Evolutionary conservation across 2,329 filamentous ascomycete species (phyloP), one percentile per base, ranked within the genome.

Genomic region (Colletotrichum sp.): DNA sequence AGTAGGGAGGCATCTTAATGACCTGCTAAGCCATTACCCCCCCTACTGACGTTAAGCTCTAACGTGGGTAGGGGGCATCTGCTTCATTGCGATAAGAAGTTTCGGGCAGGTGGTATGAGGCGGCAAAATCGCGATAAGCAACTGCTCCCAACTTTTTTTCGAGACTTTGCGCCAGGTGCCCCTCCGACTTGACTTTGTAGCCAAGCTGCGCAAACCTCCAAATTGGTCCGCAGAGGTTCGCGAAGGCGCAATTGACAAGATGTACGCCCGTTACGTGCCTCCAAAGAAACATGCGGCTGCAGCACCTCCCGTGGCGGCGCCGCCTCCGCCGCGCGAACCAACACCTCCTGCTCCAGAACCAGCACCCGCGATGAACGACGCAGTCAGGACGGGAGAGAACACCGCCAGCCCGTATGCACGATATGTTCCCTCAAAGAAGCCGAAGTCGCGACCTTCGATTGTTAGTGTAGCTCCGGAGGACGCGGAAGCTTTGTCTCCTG

Each of bases 71-170:
- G 52, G 14, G 48, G 61, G 16, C 58, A 18, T 21, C 26, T 21
- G 21, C 24, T n/a, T 63, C 26, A 34, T 4, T 9, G 7, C 56
- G 77, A 84, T 82, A 83, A 82, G 78, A n/a, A 13, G 7, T 4
- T 12, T 14, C 16, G 2, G 7, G 30, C 14, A 71, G 78, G 85
- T 84, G 84, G 85, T 86, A 73, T 58, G 10, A 2, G 0, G 4
- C 13, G 84, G 85, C 85, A 86, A 80, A 85, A 85, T 70, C 14
- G 30, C 78, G 83, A 83, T 84, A 85, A 85, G 81, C 76, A 63
- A 79, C 58, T 67, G 69, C 77, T 75, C 74, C 81, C 74, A 81
- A 84, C 85, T 84, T 81, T 79, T 84, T 85, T 83, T 80, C 80
- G 76, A 67, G 71, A 69, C 34, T 6, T 18, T 68, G 38, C 64